These are phyloP conservation scores for Leptomonas seymouri DNA, from an alignment of 208 protist species.

Conservation along the genomic window DNA sequence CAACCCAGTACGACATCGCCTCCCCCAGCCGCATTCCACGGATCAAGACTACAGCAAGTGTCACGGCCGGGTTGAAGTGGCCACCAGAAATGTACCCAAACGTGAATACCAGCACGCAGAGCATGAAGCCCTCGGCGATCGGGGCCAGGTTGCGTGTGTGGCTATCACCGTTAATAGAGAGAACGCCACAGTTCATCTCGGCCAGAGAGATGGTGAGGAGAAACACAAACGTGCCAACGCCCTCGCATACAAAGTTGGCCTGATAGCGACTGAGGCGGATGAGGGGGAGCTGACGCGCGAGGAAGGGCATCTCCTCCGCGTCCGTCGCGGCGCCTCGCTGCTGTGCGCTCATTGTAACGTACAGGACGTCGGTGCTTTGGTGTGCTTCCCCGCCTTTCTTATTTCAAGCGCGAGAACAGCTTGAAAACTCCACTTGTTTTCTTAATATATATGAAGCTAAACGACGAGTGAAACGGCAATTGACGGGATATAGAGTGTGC, in stretches of 20 bases:
- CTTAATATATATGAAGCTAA: too few species aligned
- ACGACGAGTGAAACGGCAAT: too few species aligned
- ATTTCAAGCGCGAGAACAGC: too few species aligned
- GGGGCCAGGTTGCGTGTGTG: conserved; percentile 82
- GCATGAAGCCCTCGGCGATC: conserved; percentile 80
- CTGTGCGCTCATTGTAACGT: conserved; percentile 15
- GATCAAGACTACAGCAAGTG: conserved; percentile 67
- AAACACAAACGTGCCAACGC: conserved; percentile 79
- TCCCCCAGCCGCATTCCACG: conserved; percentile 73
- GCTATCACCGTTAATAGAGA: conserved; percentile 57
- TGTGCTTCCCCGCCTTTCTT: too few species aligned
- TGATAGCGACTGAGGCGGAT: conserved; percentile 62
- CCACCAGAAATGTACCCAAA: conserved; percentile 86
- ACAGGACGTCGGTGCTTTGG: too few species aligned
- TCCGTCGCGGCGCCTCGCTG: conserved; percentile 15
- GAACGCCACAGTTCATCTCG: conserved; percentile 74
- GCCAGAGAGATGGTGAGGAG: conserved; percentile 75
- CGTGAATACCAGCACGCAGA: conserved; percentile 79
- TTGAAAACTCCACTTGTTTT: too few species aligned
- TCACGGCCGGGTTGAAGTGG: conserved; percentile 88
- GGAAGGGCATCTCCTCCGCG: conserved; percentile 40
- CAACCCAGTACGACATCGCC: conserved; percentile 78
- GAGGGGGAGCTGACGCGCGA: conserved; percentile 57
- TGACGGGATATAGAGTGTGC: too few species aligned
- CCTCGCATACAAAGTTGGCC: conserved; percentile 67